Percentiles rank a stretch among this genome's conserved stretches.
phyloP scores from a whole-genome alignment of 106 monocot species.

The Platanthera zijinensis region DNA sequence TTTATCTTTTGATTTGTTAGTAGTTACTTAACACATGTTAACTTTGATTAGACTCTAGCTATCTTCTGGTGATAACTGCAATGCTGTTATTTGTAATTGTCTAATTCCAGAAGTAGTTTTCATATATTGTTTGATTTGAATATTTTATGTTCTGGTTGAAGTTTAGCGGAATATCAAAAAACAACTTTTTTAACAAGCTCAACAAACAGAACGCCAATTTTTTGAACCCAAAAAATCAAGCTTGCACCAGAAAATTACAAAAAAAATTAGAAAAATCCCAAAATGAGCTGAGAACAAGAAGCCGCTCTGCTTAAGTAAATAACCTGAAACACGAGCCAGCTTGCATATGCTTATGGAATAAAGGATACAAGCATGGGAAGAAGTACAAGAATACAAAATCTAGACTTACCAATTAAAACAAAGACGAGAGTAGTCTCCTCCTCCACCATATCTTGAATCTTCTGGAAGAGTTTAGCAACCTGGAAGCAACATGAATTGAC shows the following conservation, averaged over 20 bases:
- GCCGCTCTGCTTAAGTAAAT: neutral
- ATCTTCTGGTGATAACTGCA: neutral
- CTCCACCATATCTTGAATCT: slow-evolving; percentile 99
- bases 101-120: neutral
- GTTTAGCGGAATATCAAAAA: neutral
- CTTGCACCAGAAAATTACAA: neutral
- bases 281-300: neutral
- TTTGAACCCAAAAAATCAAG: neutral
- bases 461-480: slow-evolving; percentile 98
- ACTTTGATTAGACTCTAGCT: neutral
- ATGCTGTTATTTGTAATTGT: neutral
- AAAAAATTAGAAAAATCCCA: neutral
- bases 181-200: neutral
- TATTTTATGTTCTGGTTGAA: neutral
- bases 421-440: slow-evolving; percentile 93
- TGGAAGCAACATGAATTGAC: slow-evolving; percentile 14
- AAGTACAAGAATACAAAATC: neutral
- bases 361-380: neutral
- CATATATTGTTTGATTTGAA: neutral
- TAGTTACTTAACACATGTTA: neutral
- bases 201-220: neutral
- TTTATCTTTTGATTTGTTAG: neutral
- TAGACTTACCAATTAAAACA: slow-evolving; percentile 82
- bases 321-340: neutral
- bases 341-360: neutral